Evolutionary conservation across 106 monocot species (phyloP).

Genomic region (Acanthochlamys bracteata): DNA sequence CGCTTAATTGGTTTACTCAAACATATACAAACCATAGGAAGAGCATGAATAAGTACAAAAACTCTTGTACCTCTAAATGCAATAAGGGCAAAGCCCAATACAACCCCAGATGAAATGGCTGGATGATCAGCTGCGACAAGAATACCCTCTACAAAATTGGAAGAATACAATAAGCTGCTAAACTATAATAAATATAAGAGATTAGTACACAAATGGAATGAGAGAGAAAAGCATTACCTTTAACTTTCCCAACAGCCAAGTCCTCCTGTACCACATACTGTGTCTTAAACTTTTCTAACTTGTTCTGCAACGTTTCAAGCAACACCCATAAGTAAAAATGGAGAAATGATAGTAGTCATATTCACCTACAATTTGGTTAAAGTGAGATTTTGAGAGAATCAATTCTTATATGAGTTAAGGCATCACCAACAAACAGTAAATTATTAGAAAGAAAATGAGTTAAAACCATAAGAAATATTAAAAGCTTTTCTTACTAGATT

Average conservation of each 20-base stretch:
- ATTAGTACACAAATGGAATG: background rate
- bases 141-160: background rate
- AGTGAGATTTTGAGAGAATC: no score
- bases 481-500: no score
- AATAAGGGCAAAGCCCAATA: background rate
- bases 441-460: no score
- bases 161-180: background rate
- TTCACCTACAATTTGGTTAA: no score
- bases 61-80: background rate
- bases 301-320: background rate
- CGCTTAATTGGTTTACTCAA: background rate
- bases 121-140: slow-evolving; percentile 1
- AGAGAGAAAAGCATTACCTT: background rate
- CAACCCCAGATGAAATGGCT: slow-evolving; percentile 1
- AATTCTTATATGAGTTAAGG: no score
- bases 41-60: background rate
- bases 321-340: no score
- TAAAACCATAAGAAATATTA: no score
- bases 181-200: background rate
- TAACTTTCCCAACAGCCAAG: background rate
- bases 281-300: background rate
- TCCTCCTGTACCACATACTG: slow-evolving; percentile 4
- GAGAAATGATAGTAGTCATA: no score
- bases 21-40: background rate
- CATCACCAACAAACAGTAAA: no score